Conservation (phyloP, 192 early-diverging fungal species). For the Allomyces macrogynus region DNA sequence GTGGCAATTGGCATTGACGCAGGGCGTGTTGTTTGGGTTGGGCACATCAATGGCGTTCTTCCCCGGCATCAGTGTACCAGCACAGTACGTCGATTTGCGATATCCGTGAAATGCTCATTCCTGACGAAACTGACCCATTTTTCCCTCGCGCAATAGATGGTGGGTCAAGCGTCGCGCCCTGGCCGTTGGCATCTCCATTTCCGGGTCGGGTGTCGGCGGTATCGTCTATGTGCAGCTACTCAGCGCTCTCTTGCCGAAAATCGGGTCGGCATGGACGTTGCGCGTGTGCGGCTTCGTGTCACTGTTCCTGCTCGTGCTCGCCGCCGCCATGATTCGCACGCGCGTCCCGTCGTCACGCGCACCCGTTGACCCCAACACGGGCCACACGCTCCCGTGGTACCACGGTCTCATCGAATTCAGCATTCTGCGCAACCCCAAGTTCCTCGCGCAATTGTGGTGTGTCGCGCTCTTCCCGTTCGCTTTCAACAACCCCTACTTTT, state of each 20-base stretch:
- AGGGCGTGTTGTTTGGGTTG: slow-evolving; percentile 22
- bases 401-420: slow-evolving; percentile 14
- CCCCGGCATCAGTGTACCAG: background rate
- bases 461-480: background rate
- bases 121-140: slow-evolving; percentile 19
- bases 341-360: background rate
- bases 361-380: too few species aligned
- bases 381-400: slow-evolving; percentile 6
- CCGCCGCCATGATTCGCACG: background rate
- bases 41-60: slow-evolving; percentile 10
- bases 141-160: slow-evolving; percentile 15
- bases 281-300: slow-evolving; percentile 29
- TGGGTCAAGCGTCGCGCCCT: slow-evolving; percentile 30
- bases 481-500: background rate
- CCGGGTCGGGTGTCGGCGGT: slow-evolving; percentile 53
- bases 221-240: slow-evolving; percentile 38
- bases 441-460: background rate
- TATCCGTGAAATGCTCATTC: slow-evolving; percentile 16
- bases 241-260: slow-evolving; percentile 23
- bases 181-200: slow-evolving; percentile 29
- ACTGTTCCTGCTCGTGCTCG: slow-evolving; percentile 1
- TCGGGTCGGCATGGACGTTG: slow-evolving; percentile 38
- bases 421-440: slow-evolving; percentile 1
- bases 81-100: slow-evolving; percentile 11
- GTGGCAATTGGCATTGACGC: slow-evolving; percentile 26